phyloP scores from a whole-genome alignment of 208 protist genomes.

The Trichomonas vaginalis region DNA sequence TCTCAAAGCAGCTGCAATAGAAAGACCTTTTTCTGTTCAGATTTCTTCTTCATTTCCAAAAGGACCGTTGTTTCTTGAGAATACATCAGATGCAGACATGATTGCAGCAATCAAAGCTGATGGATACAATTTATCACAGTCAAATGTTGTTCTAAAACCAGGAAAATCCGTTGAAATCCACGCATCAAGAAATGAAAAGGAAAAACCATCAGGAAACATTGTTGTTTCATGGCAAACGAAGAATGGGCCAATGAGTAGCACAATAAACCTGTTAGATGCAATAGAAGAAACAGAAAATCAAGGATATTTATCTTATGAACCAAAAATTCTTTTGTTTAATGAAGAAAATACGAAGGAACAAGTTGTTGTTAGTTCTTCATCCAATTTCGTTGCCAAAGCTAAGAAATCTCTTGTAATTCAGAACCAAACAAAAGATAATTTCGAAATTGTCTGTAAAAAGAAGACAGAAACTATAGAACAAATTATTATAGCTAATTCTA shows the following conservation, averaged over 20 bases:
- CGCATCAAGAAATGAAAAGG: not conserved
- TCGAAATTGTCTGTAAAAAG: not conserved
- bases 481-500: not conserved
- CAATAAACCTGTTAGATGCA: not conserved
- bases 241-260: not conserved
- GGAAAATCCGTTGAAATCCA: not conserved
- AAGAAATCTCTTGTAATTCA: not conserved
- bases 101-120: not conserved
- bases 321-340: not conserved
- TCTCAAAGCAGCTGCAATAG: not conserved
- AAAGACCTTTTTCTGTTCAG: not conserved
- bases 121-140: not conserved
- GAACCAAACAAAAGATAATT: not conserved
- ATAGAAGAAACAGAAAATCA: not conserved
- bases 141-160: not conserved
- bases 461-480: not conserved
- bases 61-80: not conserved
- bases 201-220: not conserved
- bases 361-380: not conserved
- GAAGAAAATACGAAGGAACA: not conserved
- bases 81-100: not conserved
- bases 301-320: not conserved
- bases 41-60: not conserved
- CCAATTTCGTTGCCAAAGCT: not conserved
- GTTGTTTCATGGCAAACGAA: not conserved